These are phyloP conservation scores for Claviceps spartinae DNA, from an alignment of 2,329 filamentous ascomycete species.

Conservation along the genomic window DNA sequence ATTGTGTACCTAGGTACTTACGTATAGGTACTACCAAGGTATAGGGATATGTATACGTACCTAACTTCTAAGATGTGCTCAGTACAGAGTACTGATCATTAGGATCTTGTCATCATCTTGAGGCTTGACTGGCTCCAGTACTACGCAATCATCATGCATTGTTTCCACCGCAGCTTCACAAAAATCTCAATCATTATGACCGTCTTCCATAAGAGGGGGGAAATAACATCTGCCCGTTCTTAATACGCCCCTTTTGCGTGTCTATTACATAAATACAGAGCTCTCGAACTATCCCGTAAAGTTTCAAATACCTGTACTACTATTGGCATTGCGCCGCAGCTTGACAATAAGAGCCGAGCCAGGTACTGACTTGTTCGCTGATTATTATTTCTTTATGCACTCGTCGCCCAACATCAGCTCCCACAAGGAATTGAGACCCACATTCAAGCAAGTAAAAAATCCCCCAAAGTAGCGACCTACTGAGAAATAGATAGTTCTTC, in stretches of 20 bases:
- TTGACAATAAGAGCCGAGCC: neutral
- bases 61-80: no score
- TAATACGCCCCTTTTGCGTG: conserved; percentile 5
- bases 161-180: no score
- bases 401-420: neutral
- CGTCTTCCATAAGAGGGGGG: neutral
- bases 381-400: conserved; percentile 2
- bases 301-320: neutral
- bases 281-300: conserved; percentile 1
- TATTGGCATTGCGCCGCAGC: neutral
- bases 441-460: conserved; percentile 1
- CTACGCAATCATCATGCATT: no score
- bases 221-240: conserved; percentile 1
- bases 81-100: no score
- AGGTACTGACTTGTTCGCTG: conserved; percentile 1
- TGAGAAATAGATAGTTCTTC: conserved; percentile 13
- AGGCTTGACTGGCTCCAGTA: no score
- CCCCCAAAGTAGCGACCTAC: neutral
- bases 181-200: no score
- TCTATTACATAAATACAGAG: conserved; percentile 8
- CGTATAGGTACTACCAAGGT: no score
- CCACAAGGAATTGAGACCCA: neutral
- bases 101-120: no score
- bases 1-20: no score
- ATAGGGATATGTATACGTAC: no score